These are phyloP conservation scores for Rhizopogon roseolus DNA, from an alignment of 768 basidiomycete genomes.

Conservation along the genomic window DNA sequence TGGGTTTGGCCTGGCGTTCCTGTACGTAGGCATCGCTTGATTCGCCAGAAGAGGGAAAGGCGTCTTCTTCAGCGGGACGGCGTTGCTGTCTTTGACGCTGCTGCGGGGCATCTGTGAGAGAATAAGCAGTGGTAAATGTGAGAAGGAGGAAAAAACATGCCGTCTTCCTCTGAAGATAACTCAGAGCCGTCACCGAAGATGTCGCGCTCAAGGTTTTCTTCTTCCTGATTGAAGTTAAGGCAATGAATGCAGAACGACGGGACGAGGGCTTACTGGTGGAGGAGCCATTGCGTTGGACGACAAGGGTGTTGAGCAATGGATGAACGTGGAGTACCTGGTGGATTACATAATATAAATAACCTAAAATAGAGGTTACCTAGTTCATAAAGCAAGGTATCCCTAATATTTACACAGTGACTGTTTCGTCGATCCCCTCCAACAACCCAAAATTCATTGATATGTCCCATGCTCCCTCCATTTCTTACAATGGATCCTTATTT, in stretches of 20 bases:
- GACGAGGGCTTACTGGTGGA: slow-evolving; percentile 1
- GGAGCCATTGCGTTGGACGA: slow-evolving; percentile 4
- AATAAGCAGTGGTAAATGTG: neutral
- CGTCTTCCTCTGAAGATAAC: slow-evolving; percentile 72
- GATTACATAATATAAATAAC: neutral
- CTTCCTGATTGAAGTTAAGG: slow-evolving; percentile 3
- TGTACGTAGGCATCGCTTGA: slow-evolving; percentile 52
- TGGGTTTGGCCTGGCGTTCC: slow-evolving; percentile 23
- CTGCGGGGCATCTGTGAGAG: slow-evolving; percentile 35
- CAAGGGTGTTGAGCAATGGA: neutral
- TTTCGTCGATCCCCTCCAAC: neutral
- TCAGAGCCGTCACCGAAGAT: slow-evolving; percentile 87
- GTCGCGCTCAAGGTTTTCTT: slow-evolving; percentile 52
- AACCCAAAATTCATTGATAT: neutral
- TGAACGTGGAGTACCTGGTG: neutral
- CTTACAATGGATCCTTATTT: slow-evolving; percentile 19
- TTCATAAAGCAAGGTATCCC: too few relatives aligned
- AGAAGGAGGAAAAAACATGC: slow-evolving; percentile 6
- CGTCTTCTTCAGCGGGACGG: slow-evolving; percentile 28
- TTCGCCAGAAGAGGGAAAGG: slow-evolving; percentile 32
- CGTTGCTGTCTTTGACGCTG: slow-evolving; percentile 33
- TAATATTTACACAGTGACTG: neutral
- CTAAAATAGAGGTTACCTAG: too few relatives aligned
- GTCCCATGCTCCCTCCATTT: slow-evolving; percentile 10
- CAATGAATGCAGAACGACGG: too few relatives aligned